A percentile compares a stretch with the other conserved stretches of the same genome.
These are phyloP conservation scores for Pythium rishiriense DNA, from an alignment of 352 stramenopile species.

Conservation along the genomic window DNA sequence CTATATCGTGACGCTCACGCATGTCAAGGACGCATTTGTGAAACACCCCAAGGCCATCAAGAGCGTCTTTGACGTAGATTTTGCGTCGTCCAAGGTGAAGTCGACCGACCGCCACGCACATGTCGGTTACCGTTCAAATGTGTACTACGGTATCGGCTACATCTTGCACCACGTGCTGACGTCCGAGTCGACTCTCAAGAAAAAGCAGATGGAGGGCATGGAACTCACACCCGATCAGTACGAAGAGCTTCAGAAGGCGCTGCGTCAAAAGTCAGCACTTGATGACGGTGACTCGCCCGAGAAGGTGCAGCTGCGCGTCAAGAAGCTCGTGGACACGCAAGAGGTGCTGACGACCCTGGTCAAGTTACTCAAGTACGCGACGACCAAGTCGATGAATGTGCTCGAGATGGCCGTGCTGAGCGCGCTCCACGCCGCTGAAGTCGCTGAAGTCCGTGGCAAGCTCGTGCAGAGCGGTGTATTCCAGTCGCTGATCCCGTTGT, in stretches of 20 bases:
- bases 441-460: conserved; percentile 61
- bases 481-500: conserved; percentile 67
- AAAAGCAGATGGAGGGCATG: conserved; percentile 96
- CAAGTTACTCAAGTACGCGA: conserved; percentile 76
- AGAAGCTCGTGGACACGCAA: conserved; percentile 44
- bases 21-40: conserved; percentile 79
- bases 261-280: conserved; percentile 93
- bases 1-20: conserved; percentile 83
- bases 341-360: conserved; percentile 74
- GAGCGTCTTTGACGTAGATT: conserved; percentile 75
- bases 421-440: conserved; percentile 68
- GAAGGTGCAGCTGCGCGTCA: conserved; percentile 61
- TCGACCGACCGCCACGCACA: conserved; percentile 34
- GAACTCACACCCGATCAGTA: conserved; percentile 98
- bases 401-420: conserved; percentile 75
- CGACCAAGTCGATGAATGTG: conserved; percentile 74
- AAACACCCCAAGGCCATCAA: conserved; percentile 51
- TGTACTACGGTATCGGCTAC: conserved; percentile 93
- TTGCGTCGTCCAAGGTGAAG: conserved; percentile 35
- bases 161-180: conserved; percentile 94
- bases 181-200: conserved; percentile 92
- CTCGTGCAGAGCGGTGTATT: conserved; percentile 81
- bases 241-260: conserved; percentile 95
- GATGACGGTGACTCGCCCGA: conserved; percentile 89
- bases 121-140: conserved; percentile 73